Percentiles rank a stretch among this genome's conserved stretches.
These are phyloP conservation scores for Fusarium liriodendri DNA, from an alignment of 2,329 filamentous ascomycete species.

Conservation along the genomic window DNA sequence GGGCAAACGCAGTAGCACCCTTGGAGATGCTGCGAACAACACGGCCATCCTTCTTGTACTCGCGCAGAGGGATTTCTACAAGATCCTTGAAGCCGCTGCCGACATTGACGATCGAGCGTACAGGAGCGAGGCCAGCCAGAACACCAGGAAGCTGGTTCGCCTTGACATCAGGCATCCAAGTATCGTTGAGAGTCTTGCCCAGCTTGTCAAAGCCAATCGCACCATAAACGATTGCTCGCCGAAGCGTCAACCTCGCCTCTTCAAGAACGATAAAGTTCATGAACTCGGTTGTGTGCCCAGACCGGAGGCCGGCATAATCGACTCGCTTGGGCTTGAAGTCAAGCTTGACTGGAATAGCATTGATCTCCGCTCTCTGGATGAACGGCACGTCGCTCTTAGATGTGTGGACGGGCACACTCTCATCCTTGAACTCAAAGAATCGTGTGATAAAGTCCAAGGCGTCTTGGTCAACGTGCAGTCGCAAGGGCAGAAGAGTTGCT, in stretches of 20 bases:
- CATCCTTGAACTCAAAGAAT: constrained; percentile 98
- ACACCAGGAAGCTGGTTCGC: constrained; percentile 89
- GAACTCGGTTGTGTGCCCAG: constrained; percentile 94
- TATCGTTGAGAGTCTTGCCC: constrained; percentile 90
- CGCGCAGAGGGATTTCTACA: constrained; percentile 87
- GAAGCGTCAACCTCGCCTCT: constrained; percentile 84
- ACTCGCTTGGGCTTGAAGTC: constrained; percentile 99
- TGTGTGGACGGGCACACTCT: constrained; percentile 64
- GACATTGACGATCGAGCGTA: constrained; percentile 92
- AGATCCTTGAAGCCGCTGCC: constrained; percentile 88
- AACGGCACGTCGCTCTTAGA: constrained; percentile 82
- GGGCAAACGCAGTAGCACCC: constrained; percentile 88
- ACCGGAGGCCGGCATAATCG: constrained; percentile 91
- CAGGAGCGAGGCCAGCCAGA: constrained; percentile 86
- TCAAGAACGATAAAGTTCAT: constrained; percentile 99
- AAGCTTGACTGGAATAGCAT: constrained; percentile 81
- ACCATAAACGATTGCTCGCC: constrained; percentile 93
- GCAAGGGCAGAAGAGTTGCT: constrained; percentile 81
- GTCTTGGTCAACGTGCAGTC: constrained; percentile 96
- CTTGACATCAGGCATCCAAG: constrained; percentile 96
- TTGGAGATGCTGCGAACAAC: constrained; percentile 93
- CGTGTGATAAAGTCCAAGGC: constrained; percentile 96
- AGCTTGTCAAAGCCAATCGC: constrained; percentile 90
- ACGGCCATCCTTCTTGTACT: constrained; percentile 94
- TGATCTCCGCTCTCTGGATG: constrained; percentile 88